Percentiles rank a stretch among this genome's conserved stretches.
Evolutionary conservation across 2,329 filamentous ascomycete genomes (phyloP).

Genomic region (Epichloe sylvatica): DNA sequence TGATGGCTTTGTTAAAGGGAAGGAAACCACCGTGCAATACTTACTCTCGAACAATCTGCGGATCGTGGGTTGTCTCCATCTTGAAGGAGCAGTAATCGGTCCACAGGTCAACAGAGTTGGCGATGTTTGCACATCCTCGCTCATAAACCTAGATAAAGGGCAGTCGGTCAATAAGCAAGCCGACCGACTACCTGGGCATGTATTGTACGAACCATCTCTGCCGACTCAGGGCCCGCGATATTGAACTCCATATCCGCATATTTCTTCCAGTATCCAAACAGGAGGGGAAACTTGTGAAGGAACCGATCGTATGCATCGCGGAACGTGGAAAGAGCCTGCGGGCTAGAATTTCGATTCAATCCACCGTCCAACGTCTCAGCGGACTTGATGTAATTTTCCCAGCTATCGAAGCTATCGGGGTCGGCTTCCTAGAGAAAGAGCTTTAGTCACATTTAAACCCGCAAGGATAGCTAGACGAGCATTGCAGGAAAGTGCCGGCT

Average conservation of each 20-base stretch:
- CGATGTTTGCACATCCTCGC: constrained; percentile 82
- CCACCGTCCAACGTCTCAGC: constrained; percentile 81
- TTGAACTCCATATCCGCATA: constrained; percentile 97
- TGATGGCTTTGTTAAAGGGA: constrained; percentile 47
- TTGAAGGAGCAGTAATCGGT: constrained; percentile 96
- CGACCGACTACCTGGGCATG: not conserved
- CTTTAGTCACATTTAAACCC: not conserved
- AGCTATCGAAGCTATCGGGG: constrained; percentile 82
- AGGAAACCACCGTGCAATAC: constrained; percentile 54
- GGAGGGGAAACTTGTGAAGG: constrained; percentile 81
- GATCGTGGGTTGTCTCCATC: constrained; percentile 89
- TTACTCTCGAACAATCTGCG: constrained; percentile 98
- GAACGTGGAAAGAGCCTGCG: constrained; percentile 76
- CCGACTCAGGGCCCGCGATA: constrained; percentile 89
- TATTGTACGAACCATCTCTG: constrained; percentile 65
- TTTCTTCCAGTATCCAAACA: constrained; percentile 99
- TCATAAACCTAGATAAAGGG: constrained; percentile 61
- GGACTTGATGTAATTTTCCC: constrained; percentile 81
- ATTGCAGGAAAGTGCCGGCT: constrained; percentile 6
- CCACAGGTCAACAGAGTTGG: constrained; percentile 92
- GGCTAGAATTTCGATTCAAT: constrained; percentile 90
- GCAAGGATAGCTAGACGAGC: not conserved
- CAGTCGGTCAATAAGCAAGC: constrained; percentile 2
- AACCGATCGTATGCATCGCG: constrained; percentile 86
- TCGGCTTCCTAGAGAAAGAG: constrained; percentile 41